Conservation (phyloP, 495 filamentous ascomycete genomes). For the Lindgomyces ingoldianus region DNA sequence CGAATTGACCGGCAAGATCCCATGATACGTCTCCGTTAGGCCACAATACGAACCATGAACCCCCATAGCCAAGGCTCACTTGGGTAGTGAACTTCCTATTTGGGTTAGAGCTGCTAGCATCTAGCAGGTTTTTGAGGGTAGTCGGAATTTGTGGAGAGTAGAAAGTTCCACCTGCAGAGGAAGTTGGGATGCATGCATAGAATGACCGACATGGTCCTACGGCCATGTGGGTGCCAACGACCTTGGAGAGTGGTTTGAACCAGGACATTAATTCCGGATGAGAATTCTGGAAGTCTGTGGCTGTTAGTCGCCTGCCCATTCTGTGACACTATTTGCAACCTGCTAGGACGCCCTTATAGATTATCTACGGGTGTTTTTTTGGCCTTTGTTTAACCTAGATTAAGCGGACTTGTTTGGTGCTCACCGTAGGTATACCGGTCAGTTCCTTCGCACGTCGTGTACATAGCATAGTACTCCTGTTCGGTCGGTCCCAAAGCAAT, state of each 20-base stretch:
- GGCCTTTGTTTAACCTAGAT: too few species aligned
- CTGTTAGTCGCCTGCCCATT: too few species aligned
- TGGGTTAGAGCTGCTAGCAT: not conserved
- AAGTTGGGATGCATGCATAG: not conserved
- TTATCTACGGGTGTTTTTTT: too few species aligned
- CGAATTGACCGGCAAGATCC: not conserved
- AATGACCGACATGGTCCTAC: not conserved
- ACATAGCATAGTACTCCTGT: not conserved
- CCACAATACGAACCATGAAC: constrained; percentile 1
- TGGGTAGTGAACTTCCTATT: constrained; percentile 1
- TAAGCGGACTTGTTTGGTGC: not conserved
- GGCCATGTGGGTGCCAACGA: constrained; percentile 1
- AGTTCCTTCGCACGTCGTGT: not conserved
- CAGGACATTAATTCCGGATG: not conserved
- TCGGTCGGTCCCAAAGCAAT: constrained; percentile 1
- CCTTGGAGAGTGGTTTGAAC: constrained; percentile 6
- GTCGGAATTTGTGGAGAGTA: not conserved
- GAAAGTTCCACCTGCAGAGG: not conserved
- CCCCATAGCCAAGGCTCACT: not conserved
- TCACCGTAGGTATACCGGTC: constrained; percentile 3
- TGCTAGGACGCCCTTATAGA: too few species aligned
- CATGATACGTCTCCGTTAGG: constrained; percentile 2
- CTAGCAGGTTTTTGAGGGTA: not conserved
- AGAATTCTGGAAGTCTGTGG: constrained; percentile 8
- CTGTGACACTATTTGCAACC: too few species aligned